These are phyloP conservation scores for Leucoagaricus sp. DNA, from an alignment of 1,284 basidiomycete species.

Conservation along the genomic window DNA sequence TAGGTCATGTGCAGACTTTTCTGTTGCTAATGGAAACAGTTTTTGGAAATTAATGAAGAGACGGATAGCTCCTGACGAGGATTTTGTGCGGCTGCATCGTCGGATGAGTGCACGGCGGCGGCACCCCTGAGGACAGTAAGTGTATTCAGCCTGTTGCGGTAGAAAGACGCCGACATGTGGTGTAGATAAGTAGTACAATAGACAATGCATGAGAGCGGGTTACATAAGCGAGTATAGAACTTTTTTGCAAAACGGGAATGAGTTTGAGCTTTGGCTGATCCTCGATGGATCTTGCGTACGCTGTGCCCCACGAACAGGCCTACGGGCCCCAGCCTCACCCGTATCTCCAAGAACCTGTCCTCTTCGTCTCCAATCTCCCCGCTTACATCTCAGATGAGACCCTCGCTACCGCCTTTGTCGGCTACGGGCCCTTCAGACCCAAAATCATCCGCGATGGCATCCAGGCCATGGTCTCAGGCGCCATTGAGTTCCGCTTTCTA, in stretches of 20 bases:
- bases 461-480: slow-evolving; percentile 56
- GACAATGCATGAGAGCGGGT: slow-evolving; percentile 12
- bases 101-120: slow-evolving; percentile 17
- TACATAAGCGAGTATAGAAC: slow-evolving; percentile 14
- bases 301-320: slow-evolving; percentile 32
- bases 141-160: neutral
- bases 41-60: neutral
- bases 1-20: neutral
- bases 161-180: neutral
- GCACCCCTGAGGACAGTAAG: slow-evolving; percentile 20
- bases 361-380: slow-evolving; percentile 76
- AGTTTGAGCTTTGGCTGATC: slow-evolving; percentile 13
- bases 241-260: slow-evolving; percentile 5
- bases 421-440: slow-evolving; percentile 78
- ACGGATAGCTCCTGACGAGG: slow-evolving; percentile 9
- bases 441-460: slow-evolving; percentile 64
- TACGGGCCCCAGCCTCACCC: slow-evolving; percentile 57
- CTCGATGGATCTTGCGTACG: slow-evolving; percentile 38
- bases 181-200: neutral
- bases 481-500: slow-evolving; percentile 76
- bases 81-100: slow-evolving; percentile 11
- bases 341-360: slow-evolving; percentile 76
- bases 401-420: slow-evolving; percentile 67
- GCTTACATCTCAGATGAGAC: slow-evolving; percentile 72
- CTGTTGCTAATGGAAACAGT: neutral